A percentile compares a stretch with the other conserved stretches of the same genome.
Conservation (phyloP, 2,329 filamentous ascomycete species). For the Xylariaceae sp. region DNA sequence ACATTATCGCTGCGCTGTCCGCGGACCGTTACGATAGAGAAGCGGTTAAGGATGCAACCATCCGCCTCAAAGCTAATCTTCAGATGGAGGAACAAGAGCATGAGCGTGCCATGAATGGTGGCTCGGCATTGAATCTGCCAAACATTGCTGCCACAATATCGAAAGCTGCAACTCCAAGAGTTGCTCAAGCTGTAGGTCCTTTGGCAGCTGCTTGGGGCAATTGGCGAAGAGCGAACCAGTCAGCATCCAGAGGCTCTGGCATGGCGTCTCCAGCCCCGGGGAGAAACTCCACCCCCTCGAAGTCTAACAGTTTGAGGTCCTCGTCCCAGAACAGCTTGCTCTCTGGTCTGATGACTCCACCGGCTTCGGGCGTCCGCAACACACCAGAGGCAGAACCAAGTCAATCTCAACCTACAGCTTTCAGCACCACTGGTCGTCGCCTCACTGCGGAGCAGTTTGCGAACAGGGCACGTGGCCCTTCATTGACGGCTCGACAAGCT, state of each 20-base stretch:
- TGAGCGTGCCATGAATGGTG: conserved; percentile 73
- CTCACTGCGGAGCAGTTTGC: conserved; percentile 50
- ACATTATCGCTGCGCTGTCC: conserved; percentile 79
- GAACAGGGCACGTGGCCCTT: conserved; percentile 32
- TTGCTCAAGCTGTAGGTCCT: conserved; percentile 75
- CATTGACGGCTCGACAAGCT: conserved; percentile 33
- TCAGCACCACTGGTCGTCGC: conserved; percentile 56
- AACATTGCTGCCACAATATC: conserved; percentile 74
- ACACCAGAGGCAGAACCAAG: conserved; percentile 45
- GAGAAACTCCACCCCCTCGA: conserved; percentile 56
- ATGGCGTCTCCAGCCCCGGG: conserved; percentile 39
- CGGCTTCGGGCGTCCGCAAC: conserved; percentile 67
- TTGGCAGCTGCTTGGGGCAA: conserved; percentile 91
- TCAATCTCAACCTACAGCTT: conserved; percentile 55
- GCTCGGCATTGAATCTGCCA: conserved; percentile 63
- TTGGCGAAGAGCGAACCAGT: conserved; percentile 72
- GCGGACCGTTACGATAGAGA: conserved; percentile 72
- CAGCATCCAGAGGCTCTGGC: conserved; percentile 35
- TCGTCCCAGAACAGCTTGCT: conserved; percentile 59
- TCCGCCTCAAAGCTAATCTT: conserved; percentile 86
- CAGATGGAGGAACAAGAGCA: conserved; percentile 98
- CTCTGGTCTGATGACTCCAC: conserved; percentile 85
- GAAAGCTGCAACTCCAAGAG: conserved; percentile 74
- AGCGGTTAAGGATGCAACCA: conserved; percentile 81
- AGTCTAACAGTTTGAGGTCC: conserved; percentile 44